These are phyloP conservation scores for Begonia masoniana DNA, from an alignment of 306 rosid genomes.

Conservation along the genomic window DNA sequence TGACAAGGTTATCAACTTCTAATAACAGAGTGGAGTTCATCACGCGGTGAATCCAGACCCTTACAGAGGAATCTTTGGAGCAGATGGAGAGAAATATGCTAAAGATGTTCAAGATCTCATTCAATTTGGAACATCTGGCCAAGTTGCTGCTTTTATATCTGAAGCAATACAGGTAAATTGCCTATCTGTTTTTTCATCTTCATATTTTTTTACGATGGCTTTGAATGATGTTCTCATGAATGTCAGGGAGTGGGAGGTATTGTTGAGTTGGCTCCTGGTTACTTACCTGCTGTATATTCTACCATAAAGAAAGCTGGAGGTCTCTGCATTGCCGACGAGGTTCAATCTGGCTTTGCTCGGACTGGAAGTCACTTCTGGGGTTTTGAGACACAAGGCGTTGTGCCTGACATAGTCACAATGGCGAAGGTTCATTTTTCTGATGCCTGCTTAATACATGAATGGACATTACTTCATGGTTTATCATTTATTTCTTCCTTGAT, in stretches of 20 bases:
- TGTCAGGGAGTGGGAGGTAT: constrained; percentile 89
- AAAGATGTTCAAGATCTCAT: constrained; percentile 73
- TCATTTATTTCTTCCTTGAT: constrained; percentile 8
- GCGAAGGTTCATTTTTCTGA: constrained; percentile 50
- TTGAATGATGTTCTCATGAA: not conserved
- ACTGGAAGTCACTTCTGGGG: constrained; percentile 94
- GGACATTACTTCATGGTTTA: not conserved
- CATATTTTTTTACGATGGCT: no score
- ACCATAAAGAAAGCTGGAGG: constrained; percentile 78
- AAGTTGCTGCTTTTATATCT: constrained; percentile 69
- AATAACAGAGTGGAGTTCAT: constrained; percentile 71
- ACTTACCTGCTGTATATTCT: constrained; percentile 50
- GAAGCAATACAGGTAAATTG: constrained; percentile 72
- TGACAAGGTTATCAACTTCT: not conserved
- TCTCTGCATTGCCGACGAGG: constrained; percentile 87
- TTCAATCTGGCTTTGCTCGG: constrained; percentile 81
- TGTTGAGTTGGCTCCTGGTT: constrained; percentile 82
- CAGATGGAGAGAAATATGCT: constrained; percentile 86
- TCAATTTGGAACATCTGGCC: constrained; percentile 80
- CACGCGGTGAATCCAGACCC: constrained; percentile 94
- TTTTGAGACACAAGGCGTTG: constrained; percentile 81
- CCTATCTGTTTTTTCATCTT: not conserved
- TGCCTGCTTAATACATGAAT: no score
- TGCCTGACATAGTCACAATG: constrained; percentile 90
- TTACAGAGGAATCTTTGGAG: constrained; percentile 83